Evolutionary conservation across 2,329 filamentous ascomycete species (phyloP), one percentile per base, ranked within the genome.

Genomic region (Exophiala spinifera): DNA sequence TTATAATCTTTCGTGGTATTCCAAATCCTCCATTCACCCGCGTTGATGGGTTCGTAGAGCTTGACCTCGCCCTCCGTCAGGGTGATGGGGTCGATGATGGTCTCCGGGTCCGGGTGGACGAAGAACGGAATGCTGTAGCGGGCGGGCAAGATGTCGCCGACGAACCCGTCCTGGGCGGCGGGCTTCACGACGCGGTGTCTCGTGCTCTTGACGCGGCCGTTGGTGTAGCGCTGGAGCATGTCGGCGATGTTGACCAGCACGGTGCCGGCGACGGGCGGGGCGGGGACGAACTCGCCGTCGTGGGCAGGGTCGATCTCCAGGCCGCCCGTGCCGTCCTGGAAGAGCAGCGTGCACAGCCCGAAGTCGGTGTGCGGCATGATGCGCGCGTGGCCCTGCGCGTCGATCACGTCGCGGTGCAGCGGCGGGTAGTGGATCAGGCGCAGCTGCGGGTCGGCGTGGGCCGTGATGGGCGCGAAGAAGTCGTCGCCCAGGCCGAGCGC

Each of bases 391-490:
- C 50, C 51, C 8, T 46, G 23, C 11, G 37, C 15, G 19, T 58
- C 51, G 40, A 60, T 46, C 43, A 57, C 51, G 1, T 28, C 10
- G 40, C 70, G 72, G 6, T 64, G 58, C 37, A 76, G 65, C 44
- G 68, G 69, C 19, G 65, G 66, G 20, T 67, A 67, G 48, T 69
- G 64, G 7, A 75, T 66, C 2, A 61, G 55, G 3, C 58, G 52
- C 11, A 61, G 37, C 42, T 61, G 58, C 11, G 58, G 58, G 1
- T 69, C 80, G 0, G 82, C 81, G 56, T 78, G 74, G 0, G 72
- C 76, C 19, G 77, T 75, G 51, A 81, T 77, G 4, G 68, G 67
- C 49, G 83, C 80, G 63, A 84, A 84, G 51, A 78, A 78, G 34
- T 74, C 64, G 61, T 85, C 81, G 0, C 74, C 71, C 3, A 84